Evolutionary conservation across 768 basidiomycete species (phyloP).

Genomic region (Termitomyces sp.): DNA sequence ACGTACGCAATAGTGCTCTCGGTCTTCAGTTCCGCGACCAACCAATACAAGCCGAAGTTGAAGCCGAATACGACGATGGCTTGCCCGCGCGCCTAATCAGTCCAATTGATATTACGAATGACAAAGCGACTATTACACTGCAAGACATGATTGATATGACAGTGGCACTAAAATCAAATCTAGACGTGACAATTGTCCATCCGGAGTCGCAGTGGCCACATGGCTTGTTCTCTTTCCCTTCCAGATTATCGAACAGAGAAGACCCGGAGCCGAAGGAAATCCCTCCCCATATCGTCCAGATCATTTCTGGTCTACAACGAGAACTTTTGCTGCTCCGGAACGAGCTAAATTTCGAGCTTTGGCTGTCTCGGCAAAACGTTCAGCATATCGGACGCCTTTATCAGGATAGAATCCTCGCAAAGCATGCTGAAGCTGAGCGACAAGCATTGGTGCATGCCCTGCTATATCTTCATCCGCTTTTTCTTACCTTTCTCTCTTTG

Average conservation of each 20-base stretch:
- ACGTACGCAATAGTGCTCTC: conserved; percentile 50
- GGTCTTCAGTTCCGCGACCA: conserved; percentile 34
- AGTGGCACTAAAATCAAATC: conserved; percentile 64
- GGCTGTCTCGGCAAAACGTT: conserved; percentile 76
- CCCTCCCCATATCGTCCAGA: conserved; percentile 50
- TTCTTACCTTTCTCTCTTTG: neutral
- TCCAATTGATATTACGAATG: conserved; percentile 30
- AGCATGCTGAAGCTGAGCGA: conserved; percentile 73
- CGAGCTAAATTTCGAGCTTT: conserved; percentile 82
- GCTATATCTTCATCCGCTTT: neutral
- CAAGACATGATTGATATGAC: conserved; percentile 72
- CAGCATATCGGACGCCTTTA: conserved; percentile 79
- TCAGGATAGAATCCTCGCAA: conserved; percentile 64
- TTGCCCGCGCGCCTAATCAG: conserved; percentile 24
- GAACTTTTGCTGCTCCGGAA: conserved; percentile 71
- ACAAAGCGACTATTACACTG: conserved; percentile 48
- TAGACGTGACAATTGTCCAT: conserved; percentile 55
- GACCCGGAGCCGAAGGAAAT: conserved; percentile 16
- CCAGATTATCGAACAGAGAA: conserved; percentile 15
- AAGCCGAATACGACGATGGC: conserved; percentile 4
- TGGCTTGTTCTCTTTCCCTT: conserved; percentile 31
- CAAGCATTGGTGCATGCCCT: conserved; percentile 64
- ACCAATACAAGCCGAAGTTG: neutral
- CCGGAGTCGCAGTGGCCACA: conserved; percentile 49
- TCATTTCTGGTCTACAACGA: conserved; percentile 66